phyloP scores from a whole-genome alignment of 2,329 filamentous ascomycete genomes.

The Beauveria sp. region DNA sequence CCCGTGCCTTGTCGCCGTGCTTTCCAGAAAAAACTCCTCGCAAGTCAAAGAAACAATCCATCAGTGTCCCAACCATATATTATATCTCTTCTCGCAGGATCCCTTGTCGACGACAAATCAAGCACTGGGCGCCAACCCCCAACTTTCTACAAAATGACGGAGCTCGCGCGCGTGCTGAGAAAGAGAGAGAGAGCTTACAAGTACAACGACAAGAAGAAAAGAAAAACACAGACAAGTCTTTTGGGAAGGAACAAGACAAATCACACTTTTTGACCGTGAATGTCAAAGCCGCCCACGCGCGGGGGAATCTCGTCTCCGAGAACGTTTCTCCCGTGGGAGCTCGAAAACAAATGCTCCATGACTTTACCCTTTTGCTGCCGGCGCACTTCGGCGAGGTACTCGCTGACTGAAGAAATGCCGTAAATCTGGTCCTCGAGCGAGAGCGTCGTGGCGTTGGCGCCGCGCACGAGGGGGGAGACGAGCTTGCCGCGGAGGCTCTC shows the following conservation, averaged over 20 bases:
- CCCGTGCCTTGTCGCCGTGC: neutral
- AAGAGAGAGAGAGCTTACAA: too few relatives aligned
- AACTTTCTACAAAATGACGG: too few relatives aligned
- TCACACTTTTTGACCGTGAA: neutral
- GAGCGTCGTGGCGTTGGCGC: constrained; percentile 51
- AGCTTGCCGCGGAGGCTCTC: constrained; percentile 78
- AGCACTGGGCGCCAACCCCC: too few relatives aligned
- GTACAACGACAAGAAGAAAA: too few relatives aligned
- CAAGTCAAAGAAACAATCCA: neutral
- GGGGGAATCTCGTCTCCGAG: constrained; percentile 13
- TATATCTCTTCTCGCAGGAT: too few relatives aligned
- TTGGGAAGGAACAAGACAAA: neutral
- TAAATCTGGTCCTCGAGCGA: constrained; percentile 79
- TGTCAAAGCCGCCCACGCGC: neutral
- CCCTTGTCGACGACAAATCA: too few relatives aligned
- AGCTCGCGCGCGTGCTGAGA: too few relatives aligned
- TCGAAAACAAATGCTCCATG: constrained; percentile 70
- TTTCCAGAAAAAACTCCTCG: neutral
- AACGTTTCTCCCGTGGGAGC: constrained; percentile 13
- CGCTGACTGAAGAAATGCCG: constrained; percentile 72
- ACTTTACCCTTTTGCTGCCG: constrained; percentile 76
- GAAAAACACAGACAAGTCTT: neutral
- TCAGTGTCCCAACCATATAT: too few relatives aligned
- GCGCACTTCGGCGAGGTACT: constrained; percentile 67
- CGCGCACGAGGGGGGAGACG: constrained; percentile 73